phyloP scores from a whole-genome alignment of 176 grass and related monocot genomes.

The Carex pumila region DNA sequence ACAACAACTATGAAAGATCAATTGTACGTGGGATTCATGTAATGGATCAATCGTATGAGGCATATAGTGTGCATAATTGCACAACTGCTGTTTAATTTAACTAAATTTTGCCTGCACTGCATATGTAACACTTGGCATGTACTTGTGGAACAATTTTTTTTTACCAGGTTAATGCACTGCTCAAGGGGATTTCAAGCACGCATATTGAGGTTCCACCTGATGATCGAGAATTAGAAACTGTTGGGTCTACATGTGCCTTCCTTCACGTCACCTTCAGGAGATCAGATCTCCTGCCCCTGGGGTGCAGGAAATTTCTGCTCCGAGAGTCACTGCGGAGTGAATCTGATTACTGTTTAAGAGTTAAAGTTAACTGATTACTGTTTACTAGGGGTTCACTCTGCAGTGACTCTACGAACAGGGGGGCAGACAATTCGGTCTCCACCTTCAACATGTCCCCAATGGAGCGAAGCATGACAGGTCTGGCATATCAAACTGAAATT shows the following conservation, averaged over 20 bases:
- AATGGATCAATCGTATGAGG: too few relatives aligned
- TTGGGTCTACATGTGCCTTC: conserved; percentile 91
- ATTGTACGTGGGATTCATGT: neutral
- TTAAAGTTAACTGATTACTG: too few relatives aligned
- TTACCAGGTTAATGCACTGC: conserved; percentile 73
- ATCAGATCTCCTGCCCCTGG: too few relatives aligned
- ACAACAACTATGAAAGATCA: neutral
- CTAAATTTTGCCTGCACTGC: conserved; percentile 17
- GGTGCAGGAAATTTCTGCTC: too few relatives aligned
- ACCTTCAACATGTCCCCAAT: conserved; percentile 36
- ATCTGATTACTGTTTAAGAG: too few relatives aligned
- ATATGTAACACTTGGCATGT: neutral
- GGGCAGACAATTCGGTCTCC: too few relatives aligned
- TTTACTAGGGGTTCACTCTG: too few relatives aligned
- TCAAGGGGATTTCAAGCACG: conserved; percentile 46
- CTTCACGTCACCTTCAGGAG: conserved; percentile 77
- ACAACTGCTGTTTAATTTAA: neutral
- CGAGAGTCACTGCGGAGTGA: too few relatives aligned
- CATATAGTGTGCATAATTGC: neutral
- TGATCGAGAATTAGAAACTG: conserved; percentile 56
- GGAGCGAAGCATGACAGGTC: conserved; percentile 59
- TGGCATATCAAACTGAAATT: conserved; percentile 92
- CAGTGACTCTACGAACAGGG: too few relatives aligned
- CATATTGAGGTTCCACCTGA: conserved; percentile 42
- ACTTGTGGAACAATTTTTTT: neutral